These are phyloP conservation scores for Incumbomyces lentus DNA, from an alignment of 2,329 filamentous ascomycete species.

Conservation along the genomic window DNA sequence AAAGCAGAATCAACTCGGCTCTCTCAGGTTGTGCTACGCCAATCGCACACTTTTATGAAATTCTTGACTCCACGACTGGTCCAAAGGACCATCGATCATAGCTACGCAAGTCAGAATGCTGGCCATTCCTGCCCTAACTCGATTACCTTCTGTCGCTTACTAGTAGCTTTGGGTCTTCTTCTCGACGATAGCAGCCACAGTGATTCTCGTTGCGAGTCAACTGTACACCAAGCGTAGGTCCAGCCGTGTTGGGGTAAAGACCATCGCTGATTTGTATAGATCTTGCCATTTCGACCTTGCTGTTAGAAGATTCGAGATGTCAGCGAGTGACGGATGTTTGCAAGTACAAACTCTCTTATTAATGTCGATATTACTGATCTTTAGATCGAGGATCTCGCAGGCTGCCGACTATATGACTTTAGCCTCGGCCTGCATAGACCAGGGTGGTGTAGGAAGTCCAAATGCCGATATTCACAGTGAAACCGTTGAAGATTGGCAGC, in stretches of 20 bases:
- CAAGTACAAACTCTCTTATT: background rate
- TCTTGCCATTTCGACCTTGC: background rate
- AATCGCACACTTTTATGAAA: constrained; percentile 12
- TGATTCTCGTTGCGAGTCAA: constrained; percentile 12
- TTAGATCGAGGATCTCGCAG: background rate
- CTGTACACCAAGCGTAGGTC: constrained; percentile 12
- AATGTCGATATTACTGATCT: background rate
- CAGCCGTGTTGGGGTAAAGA: background rate
- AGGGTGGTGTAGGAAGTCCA: too few species aligned
- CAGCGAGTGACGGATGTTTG: background rate
- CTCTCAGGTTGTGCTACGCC: constrained; percentile 11
- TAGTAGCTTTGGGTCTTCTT: constrained; percentile 10
- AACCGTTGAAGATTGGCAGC: too few species aligned
- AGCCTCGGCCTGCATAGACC: too few species aligned
- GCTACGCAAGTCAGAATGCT: constrained; percentile 9
- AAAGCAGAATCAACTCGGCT: constrained; percentile 3
- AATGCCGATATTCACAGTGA: too few species aligned
- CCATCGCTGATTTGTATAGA: background rate
- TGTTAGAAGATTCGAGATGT: too few species aligned
- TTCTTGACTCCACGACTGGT: constrained; percentile 14
- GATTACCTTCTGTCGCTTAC: constrained; percentile 12
- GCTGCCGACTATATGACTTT: background rate
- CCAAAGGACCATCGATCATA: constrained; percentile 11
- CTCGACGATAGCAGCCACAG: constrained; percentile 10
- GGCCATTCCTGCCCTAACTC: constrained; percentile 5